Percentiles rank a stretch among this genome's conserved stretches.
These are phyloP conservation scores for Aspergillus aculeatinus DNA, from an alignment of 2,329 filamentous ascomycete species.

Conservation along the genomic window DNA sequence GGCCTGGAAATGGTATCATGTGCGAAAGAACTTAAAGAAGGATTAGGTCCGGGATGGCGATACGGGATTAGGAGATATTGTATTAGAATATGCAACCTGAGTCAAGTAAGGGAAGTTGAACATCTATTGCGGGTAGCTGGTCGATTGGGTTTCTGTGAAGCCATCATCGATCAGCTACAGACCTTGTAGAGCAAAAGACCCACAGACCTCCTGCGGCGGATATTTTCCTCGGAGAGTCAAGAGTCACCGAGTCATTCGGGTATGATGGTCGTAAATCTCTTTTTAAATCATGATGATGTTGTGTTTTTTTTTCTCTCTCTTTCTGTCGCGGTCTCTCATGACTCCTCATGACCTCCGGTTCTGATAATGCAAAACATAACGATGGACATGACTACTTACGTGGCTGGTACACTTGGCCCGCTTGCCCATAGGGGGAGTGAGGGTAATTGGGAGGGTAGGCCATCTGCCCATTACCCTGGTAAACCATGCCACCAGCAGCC, in stretches of 20 bases:
- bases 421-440: constrained; percentile 51
- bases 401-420: constrained; percentile 52
- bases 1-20: constrained; percentile 40
- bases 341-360: constrained; percentile 19
- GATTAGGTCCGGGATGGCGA: constrained; percentile 34
- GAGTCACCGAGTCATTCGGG: constrained; percentile 6
- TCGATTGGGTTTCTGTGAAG: constrained; percentile 37
- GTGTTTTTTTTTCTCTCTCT: constrained; percentile 11
- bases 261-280: constrained; percentile 9
- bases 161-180: constrained; percentile 34
- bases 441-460: constrained; percentile 49
- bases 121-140: constrained; percentile 40
- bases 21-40: constrained; percentile 28
- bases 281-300: constrained; percentile 4
- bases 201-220: constrained; percentile 15
- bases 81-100: constrained; percentile 32
- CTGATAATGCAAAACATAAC: constrained; percentile 23
- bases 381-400: constrained; percentile 44
- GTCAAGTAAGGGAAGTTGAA: constrained; percentile 22
- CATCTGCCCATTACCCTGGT: constrained; percentile 51
- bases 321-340: constrained; percentile 15
- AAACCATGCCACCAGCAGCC: constrained; percentile 52
- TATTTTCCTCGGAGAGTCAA: constrained; percentile 8
- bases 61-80: constrained; percentile 36
- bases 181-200: constrained; percentile 21